A percentile compares a stretch with the other conserved stretches of the same genome.
These are phyloP conservation scores for Kodamaea alishanica DNA, from an alignment of 1,139 yeast species.

Conservation along the genomic window DNA sequence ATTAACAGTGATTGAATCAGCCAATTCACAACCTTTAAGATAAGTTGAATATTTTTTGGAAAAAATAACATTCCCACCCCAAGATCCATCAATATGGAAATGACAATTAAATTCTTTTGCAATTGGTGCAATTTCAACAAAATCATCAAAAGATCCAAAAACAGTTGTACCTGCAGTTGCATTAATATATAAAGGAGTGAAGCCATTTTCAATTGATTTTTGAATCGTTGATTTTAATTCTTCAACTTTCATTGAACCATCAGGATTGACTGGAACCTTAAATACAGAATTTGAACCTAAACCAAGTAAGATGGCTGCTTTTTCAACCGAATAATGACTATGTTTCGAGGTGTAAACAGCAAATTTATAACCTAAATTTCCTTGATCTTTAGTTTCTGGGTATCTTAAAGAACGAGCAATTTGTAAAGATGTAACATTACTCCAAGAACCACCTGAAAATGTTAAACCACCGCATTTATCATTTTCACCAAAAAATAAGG, in stretches of 20 bases:
- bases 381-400: slow-evolving; percentile 68
- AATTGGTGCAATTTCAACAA: slow-evolving; percentile 50
- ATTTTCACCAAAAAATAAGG: slow-evolving; percentile 50
- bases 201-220: slow-evolving; percentile 48
- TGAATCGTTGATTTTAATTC: slow-evolving; percentile 47
- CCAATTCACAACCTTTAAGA: slow-evolving; percentile 58
- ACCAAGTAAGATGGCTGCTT: slow-evolving; percentile 77
- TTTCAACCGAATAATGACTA: slow-evolving; percentile 78
- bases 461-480: slow-evolving; percentile 75
- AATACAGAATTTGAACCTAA: slow-evolving; percentile 63
- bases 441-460: slow-evolving; percentile 86
- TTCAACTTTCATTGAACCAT: slow-evolving; percentile 55
- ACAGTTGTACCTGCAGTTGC: slow-evolving; percentile 92
- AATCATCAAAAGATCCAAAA: slow-evolving; percentile 76
- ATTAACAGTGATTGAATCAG: slow-evolving; percentile 77
- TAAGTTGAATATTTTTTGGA: slow-evolving; percentile 46
- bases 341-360: slow-evolving; percentile 72
- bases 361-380: slow-evolving; percentile 53
- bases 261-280: slow-evolving; percentile 51
- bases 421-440: slow-evolving; percentile 76
- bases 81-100: slow-evolving; percentile 86
- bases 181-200: slow-evolving; percentile 69
- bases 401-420: slow-evolving; percentile 65
- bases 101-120: slow-evolving; percentile 57
- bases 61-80: slow-evolving; percentile 87